These are phyloP conservation scores for Leishmania tropica DNA, from an alignment of 208 protist genomes.

Conservation along the genomic window DNA sequence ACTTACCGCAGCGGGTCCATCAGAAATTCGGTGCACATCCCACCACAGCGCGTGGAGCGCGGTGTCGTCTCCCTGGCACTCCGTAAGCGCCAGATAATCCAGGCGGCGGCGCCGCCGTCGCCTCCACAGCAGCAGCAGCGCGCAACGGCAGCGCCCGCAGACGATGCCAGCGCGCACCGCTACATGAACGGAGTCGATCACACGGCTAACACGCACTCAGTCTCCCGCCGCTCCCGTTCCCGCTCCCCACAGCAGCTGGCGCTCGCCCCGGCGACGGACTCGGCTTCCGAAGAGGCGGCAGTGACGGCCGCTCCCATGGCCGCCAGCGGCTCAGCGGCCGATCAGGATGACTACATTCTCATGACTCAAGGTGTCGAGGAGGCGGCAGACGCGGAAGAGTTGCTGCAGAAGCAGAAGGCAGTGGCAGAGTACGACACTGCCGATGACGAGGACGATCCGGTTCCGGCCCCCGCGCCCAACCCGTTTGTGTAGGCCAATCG, in stretches of 20 bases:
- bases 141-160: conserved; percentile 1
- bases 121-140: background rate
- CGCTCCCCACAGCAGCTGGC: conserved; percentile 36
- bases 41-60: conserved; percentile 35
- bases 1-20: background rate
- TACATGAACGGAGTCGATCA: conserved; percentile 18
- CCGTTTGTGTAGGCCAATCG: conserved; percentile 27
- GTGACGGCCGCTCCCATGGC: background rate
- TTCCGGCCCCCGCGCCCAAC: conserved; percentile 31
- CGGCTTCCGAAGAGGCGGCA: background rate
- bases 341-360: conserved; percentile 2
- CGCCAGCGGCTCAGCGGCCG: background rate
- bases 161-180: background rate
- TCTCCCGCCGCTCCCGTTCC: conserved; percentile 49
- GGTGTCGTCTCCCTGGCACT: conserved; percentile 21
- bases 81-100: conserved; percentile 13
- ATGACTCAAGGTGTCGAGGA: conserved; percentile 2
- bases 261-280: background rate
- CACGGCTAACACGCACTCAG: conserved; percentile 35
- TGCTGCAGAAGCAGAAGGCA: background rate
- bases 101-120: background rate
- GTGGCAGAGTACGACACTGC: background rate
- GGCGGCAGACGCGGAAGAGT: background rate
- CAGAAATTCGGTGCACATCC: background rate
- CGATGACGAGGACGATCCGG: conserved; percentile 28